These are phyloP conservation scores for Penicillium frequentans DNA, from an alignment of 2,329 filamentous ascomycete species.

Conservation along the genomic window DNA sequence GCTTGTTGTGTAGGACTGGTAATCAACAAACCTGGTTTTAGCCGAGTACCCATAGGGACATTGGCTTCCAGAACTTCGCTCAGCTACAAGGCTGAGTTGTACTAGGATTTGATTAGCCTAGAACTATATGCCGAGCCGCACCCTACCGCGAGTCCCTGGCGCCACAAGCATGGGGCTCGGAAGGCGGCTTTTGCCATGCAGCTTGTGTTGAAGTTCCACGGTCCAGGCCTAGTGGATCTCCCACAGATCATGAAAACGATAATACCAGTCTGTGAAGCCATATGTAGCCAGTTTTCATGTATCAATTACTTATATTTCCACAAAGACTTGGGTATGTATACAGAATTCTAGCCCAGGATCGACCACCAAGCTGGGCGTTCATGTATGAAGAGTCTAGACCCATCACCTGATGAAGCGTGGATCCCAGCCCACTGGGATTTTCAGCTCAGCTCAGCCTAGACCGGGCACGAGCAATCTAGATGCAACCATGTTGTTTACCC, in stretches of 20 bases:
- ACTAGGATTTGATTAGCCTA: not conserved
- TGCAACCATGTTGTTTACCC: not conserved
- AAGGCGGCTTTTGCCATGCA: slow-evolving; percentile 15
- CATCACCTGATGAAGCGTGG: slow-evolving; percentile 4
- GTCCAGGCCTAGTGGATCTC: not conserved
- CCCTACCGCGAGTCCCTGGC: not conserved
- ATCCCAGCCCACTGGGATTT: not conserved
- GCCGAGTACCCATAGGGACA: not conserved
- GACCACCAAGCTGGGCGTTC: not conserved
- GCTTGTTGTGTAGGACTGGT: not conserved
- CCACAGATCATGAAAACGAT: not conserved
- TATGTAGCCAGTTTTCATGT: not conserved
- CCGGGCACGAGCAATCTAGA: slow-evolving; percentile 2
- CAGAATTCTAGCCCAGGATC: not conserved
- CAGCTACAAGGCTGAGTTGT: not conserved
- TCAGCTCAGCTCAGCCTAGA: not conserved
- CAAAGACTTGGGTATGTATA: slow-evolving; percentile 9
- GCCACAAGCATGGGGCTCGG: slow-evolving; percentile 11
- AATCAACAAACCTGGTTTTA: not conserved
- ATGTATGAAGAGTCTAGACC: not conserved
- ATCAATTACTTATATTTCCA: not conserved
- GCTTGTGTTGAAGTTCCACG: slow-evolving; percentile 2
- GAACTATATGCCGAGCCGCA: slow-evolving; percentile 9
- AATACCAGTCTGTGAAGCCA: not conserved
- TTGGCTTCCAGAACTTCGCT: not conserved